These are phyloP conservation scores for Saccharomyces jurei DNA, from an alignment of 805 yeast genomes.

Conservation along the genomic window DNA sequence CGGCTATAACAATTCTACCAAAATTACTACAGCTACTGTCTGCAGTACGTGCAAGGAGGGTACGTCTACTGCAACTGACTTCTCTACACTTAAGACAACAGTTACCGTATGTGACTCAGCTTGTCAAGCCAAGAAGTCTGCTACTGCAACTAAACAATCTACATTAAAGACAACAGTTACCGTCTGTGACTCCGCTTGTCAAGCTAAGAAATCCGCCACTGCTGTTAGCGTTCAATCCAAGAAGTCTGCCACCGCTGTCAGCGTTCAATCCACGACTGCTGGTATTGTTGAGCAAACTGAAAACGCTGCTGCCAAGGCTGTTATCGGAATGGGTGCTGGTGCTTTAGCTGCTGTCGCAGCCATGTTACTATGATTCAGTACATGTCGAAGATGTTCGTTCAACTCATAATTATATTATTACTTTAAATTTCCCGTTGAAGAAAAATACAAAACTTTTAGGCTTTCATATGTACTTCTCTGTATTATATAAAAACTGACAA, in stretches of 20 bases:
- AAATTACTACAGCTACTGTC: constrained; percentile 3
- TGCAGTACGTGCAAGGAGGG: neutral
- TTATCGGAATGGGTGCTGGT: constrained; percentile 8
- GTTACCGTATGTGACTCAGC: constrained; percentile 9
- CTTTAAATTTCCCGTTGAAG: neutral
- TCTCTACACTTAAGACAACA: neutral
- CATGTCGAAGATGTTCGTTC: neutral
- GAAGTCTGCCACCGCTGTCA: neutral
- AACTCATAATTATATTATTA: neutral
- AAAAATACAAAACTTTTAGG: neutral
- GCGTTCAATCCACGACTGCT: constrained; percentile 1
- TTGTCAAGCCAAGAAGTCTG: constrained; percentile 7
- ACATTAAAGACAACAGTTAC: constrained; percentile 1
- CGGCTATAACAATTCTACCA: neutral
- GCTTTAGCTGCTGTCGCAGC: constrained; percentile 9
- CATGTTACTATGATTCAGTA: constrained; percentile 3
- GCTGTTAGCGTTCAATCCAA: neutral
- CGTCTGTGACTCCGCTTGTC: constrained; percentile 10
- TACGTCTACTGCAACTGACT: neutral
- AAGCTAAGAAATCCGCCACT: constrained; percentile 5
- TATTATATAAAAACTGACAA: neutral
- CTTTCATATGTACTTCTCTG: neutral
- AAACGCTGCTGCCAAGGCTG: constrained; percentile 8
- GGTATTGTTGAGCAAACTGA: constrained; percentile 6
- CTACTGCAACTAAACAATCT: constrained; percentile 1